These are phyloP conservation scores for Ophiosphaerella herpotricha DNA, from an alignment of 2,329 filamentous ascomycete species.

Conservation along the genomic window DNA sequence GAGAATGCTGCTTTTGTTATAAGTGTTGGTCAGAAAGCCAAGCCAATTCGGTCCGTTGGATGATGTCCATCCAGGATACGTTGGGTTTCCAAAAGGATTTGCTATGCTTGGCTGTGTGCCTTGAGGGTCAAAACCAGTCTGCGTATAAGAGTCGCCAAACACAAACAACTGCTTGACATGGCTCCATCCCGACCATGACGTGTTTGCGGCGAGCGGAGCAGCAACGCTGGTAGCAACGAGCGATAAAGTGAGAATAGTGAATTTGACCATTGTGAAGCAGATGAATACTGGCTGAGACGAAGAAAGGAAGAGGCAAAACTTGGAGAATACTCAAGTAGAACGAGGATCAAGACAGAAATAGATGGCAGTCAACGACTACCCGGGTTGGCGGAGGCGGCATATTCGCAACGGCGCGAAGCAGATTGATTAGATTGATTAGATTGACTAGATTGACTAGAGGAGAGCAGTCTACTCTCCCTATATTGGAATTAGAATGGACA, in stretches of 20 bases:
- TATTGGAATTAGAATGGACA: constrained; percentile 12
- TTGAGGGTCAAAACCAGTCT: constrained; percentile 62
- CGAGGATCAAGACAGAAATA: neutral
- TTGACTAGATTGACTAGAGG: constrained; percentile 35
- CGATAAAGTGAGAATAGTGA: constrained; percentile 24
- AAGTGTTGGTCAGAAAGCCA: constrained; percentile 49
- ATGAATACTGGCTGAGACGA: neutral
- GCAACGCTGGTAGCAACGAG: constrained; percentile 26
- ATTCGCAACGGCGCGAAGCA: constrained; percentile 23
- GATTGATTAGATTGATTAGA: constrained; percentile 34
- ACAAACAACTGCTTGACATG: constrained; percentile 43
- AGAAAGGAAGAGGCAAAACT: neutral
- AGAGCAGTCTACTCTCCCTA: constrained; percentile 21
- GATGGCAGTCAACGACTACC: neutral
- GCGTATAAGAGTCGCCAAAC: constrained; percentile 63
- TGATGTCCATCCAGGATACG: constrained; percentile 51
- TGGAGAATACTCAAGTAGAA: constrained; percentile 10
- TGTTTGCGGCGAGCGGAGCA: constrained; percentile 15
- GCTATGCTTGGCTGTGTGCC: constrained; percentile 56
- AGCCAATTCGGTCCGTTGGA: constrained; percentile 61
- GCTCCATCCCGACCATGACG: constrained; percentile 38
- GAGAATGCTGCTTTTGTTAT: constrained; percentile 50
- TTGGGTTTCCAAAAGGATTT: constrained; percentile 67
- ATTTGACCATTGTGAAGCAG: constrained; percentile 26
- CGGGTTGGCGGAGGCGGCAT: constrained; percentile 17